Evolutionary conservation across 306 rosid species (phyloP), one percentile per base, ranked within the genome.

Genomic region (Gleditsia sinensis): DNA sequence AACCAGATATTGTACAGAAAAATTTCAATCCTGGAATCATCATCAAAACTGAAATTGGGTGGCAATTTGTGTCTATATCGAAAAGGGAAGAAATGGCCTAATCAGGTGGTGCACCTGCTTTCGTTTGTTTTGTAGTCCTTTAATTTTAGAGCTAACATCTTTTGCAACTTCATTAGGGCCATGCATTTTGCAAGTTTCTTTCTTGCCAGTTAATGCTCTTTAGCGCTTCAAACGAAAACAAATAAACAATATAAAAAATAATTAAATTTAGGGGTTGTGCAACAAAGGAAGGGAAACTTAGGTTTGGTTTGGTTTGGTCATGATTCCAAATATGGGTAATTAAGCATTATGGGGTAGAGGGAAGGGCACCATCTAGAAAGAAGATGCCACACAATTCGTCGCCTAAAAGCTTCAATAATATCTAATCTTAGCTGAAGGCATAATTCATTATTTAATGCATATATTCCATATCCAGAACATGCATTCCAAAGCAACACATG

Each of bases 301-400:
- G 6, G 24, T 25, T 3, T 7, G 21, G 55, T 45, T 27, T 43
- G 49, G 25, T 66, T 27, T 25, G 55, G 54, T 24, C 17, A 5
- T 25, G 32, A 42, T 42, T 2, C 60, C 32, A 68, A 49, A 46
- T 27, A 46, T 46, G 58, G 58, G 9, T 13, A 43, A 8, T 27
- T 16, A 13, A 4, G 6, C 10, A 10, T 39, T 1, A 13, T 14
- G 17, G 20, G 9, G 16, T 21, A 13, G 20, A 13, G 40, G 19
- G 51, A 23, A 19, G 56, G 30, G 63, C 4, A 21, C 75, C 63
- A 19, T 20, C 19, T 28, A 25, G 24, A 48, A 45, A 53, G 49
- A 75, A 63, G 19, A 48, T 33, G 77, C 17, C 77, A 20, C 24
- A n/a, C n/a, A n/a, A n/a, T 21, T 51, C 40, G 32, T 68, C 3